Evolutionary conservation across 345 rosid species (phyloP), one percentile per base, ranked within the genome.

Genomic region (Anastatica hierochuntica): DNA sequence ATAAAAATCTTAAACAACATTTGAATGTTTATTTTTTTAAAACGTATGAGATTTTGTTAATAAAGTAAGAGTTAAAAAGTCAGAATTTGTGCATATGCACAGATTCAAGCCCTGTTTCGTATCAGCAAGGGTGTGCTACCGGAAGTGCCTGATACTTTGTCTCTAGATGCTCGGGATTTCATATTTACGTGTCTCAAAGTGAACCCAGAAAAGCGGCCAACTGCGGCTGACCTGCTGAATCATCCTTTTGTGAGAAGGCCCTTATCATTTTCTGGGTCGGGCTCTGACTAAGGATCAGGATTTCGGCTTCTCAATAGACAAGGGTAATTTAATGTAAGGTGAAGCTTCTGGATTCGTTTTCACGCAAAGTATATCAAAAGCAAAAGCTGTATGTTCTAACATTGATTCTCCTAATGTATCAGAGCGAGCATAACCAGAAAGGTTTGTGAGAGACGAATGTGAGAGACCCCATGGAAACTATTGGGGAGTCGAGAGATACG

Each of bases 81-180:
- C 33, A 8, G 6, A 1, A 29, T 6, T 4, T 8, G 8, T 6
- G 8, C 9, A 29, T 3, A 29, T 8, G 10, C 2, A 56, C 94
- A 85, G 94, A 58, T 80, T 77, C 74, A 62, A 43, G 94, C 95
- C 11, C 35, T 80, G 31, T 86, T 48, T 63, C 65, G 54, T 70
- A 90, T 86, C 14, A 92, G 81, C 43, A 79, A 1, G 44, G 96
- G 96, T 55, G 63, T 12, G 14, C 89, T 83, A 8, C 96, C 98
- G 7, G 52, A 38, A 8, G 62, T 90, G 53, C 83, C 95, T 1
- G 77, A 75, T 24, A 20, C 73, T 33, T 68, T 90, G 52, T 76
- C 90, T 10, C 51, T 1, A 14, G 96, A 86, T 31, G 90, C 94
- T n/a, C 66, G 45, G 27, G 77, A 82, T 63, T 90, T 90, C 62